A percentile compares a stretch with the other conserved stretches of the same genome.
phyloP scores from a whole-genome alignment of 208 protist species.

The Leishmania tarentolae region DNA sequence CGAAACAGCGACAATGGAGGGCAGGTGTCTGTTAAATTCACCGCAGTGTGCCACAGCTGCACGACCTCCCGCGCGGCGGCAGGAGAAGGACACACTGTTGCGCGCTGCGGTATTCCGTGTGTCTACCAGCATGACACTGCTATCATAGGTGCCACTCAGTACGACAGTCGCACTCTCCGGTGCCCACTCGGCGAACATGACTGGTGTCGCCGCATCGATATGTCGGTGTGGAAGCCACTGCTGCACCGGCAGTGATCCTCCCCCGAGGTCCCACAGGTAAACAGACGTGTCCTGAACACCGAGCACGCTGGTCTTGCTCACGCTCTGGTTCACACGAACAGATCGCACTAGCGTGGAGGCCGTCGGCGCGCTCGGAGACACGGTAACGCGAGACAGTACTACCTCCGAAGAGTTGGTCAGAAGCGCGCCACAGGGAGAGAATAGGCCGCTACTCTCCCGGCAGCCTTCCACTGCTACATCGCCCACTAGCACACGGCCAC shows the following conservation, averaged over 20 bases:
- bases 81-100: slow-evolving; percentile 24
- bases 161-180: slow-evolving; percentile 62
- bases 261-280: slow-evolving; percentile 70
- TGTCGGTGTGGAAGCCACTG: slow-evolving; percentile 53
- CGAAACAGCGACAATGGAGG: slow-evolving; percentile 54
- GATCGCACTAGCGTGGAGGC: slow-evolving; percentile 71
- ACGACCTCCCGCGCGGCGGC: slow-evolving; percentile 21
- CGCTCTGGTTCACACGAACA: slow-evolving; percentile 47
- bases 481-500: slow-evolving; percentile 67
- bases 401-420: slow-evolving; percentile 29
- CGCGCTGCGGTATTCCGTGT: slow-evolving; percentile 28
- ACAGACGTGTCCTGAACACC: slow-evolving; percentile 46
- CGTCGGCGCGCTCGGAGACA: slow-evolving; percentile 56
- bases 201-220: slow-evolving; percentile 28
- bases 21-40: slow-evolving; percentile 78
- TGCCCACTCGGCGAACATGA: slow-evolving; percentile 80
- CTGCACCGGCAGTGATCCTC: slow-evolving; percentile 45
- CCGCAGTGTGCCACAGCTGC: slow-evolving; percentile 43
- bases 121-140: slow-evolving; percentile 68
- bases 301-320: slow-evolving; percentile 42
- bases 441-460: slow-evolving; percentile 29
- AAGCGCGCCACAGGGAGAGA: slow-evolving; percentile 33
- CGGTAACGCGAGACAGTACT: slow-evolving; percentile 53
- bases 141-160: slow-evolving; percentile 73
- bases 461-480: slow-evolving; percentile 35